Evolutionary conservation across 352 stramenopile genomes (phyloP), one percentile per base, ranked within the genome.

Genomic region (Phytophthora idaei): DNA sequence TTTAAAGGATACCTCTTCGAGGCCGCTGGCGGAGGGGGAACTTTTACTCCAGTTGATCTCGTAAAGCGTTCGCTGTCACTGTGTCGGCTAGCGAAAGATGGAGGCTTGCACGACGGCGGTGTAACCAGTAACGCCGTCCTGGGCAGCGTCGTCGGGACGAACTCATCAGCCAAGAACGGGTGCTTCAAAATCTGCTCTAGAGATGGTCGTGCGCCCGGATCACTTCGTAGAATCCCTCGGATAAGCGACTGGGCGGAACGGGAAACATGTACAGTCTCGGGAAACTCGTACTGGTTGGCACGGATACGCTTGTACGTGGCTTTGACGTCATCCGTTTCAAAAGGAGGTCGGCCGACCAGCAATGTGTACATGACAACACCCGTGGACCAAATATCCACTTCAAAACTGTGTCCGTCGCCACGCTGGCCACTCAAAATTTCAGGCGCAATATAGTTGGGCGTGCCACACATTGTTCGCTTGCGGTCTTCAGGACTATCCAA

Each of bases 341-440:
- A 99, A 0, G 97, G 97, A 15, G 97, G 97, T n/a, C 96, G 96
- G 5, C 97, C 97, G 5, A 99, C 93, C 2, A 99, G 79, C 56
- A 98, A 78, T 5, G 97, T 99, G 79, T 98, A 99, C 72, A 99
- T 93, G 68, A 99, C 97, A 6, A 99, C 97, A 36, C 97, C 97
- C 58, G 93, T 98, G 3, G 94, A 98, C 97, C 97, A 99, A 39
- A 99, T 92, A 72, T 99, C 97, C 4, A 99, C 97, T 71, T 99
- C 94, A 71, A 99, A 99, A 62, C 94, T 99, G 79, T 99, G 97
- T 57, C 96, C 96, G 27, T 90, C 83, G 11, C 84, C 81, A 11
- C 85, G 79, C 44, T 95, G 97, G 17, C 94, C 90, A 53, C 90
- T 97, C 25, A 98, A 80, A 52, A 98, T 95, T 67, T 98, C 93